A percentile compares a stretch with the other conserved stretches of the same genome.
Conservation (phyloP, 352 stramenopile species). For the Phytopythium kandeliae region DNA sequence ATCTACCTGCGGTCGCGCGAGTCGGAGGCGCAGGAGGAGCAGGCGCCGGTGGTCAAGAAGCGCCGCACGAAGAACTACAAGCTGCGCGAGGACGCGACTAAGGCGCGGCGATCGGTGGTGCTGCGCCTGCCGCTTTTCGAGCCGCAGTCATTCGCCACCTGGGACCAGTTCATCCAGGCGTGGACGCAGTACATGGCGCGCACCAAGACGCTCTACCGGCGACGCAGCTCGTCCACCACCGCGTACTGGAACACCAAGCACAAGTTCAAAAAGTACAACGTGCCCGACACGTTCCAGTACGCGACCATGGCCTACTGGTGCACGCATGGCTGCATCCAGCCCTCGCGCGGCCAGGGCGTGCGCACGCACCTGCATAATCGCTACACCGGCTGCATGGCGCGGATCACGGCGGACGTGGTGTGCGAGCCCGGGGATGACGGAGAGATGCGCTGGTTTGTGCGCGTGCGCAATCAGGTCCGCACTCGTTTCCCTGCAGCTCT, state of each 20-base stretch:
- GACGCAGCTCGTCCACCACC: constrained; percentile 65
- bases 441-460: constrained; percentile 56
- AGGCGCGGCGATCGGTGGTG: constrained; percentile 33
- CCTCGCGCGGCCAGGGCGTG: constrained; percentile 62
- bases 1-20: background rate
- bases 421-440: constrained; percentile 42
- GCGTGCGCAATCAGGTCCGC: constrained; percentile 66
- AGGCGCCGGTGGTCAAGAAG: constrained; percentile 55
- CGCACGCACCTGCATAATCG: constrained; percentile 71
- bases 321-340: constrained; percentile 78
- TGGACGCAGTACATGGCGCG: constrained; percentile 63
- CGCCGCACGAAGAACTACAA: constrained; percentile 81
- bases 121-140: constrained; percentile 43
- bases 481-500: too few relatives aligned
- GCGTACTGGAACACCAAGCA: constrained; percentile 73
- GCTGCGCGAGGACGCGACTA: constrained; percentile 63
- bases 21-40: background rate
- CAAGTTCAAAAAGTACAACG: constrained; percentile 60
- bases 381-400: constrained; percentile 69
- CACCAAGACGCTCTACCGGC: constrained; percentile 74
- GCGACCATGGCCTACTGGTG: constrained; percentile 85
- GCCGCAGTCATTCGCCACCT: constrained; percentile 48
- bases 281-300: constrained; percentile 72
- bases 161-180: constrained; percentile 59
- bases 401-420: constrained; percentile 71